Percentiles rank a stretch among this genome's conserved stretches.
These are phyloP conservation scores for Penicillium coffeae DNA, from an alignment of 495 filamentous ascomycete species.

Conservation along the genomic window DNA sequence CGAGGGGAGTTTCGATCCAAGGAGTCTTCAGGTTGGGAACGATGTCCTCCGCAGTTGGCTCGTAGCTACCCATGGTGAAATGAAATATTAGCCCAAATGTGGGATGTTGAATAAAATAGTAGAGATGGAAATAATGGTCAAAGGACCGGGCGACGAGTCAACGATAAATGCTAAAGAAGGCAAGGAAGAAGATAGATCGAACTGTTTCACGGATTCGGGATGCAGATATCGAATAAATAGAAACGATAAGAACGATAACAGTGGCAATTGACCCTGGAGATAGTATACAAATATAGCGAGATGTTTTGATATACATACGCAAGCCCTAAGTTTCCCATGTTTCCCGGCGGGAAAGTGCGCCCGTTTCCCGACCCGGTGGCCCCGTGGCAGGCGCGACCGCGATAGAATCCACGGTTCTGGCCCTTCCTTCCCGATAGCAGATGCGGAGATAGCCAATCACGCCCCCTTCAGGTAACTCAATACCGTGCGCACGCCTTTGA, in stretches of 20 bases:
- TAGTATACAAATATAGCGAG: slow-evolving; percentile 6
- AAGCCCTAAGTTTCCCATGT: slow-evolving; percentile 5
- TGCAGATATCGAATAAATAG: neutral
- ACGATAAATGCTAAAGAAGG: neutral
- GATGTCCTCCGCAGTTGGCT: slow-evolving; percentile 29
- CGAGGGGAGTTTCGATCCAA: slow-evolving; percentile 70
- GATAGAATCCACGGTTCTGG: slow-evolving; percentile 15
- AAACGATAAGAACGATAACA: neutral
- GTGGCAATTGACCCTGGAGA: neutral
- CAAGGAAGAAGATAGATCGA: neutral
- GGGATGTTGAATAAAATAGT: neutral
- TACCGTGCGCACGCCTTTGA: slow-evolving; percentile 6
- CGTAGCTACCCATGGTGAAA: slow-evolving; percentile 30
- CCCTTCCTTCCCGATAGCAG: slow-evolving; percentile 32
- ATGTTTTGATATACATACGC: slow-evolving; percentile 10
- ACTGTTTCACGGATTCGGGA: neutral
- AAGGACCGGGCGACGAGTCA: neutral
- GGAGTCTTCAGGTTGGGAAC: slow-evolving; percentile 44
- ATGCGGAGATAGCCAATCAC: slow-evolving; percentile 22
- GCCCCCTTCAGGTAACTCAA: slow-evolving; percentile 20
- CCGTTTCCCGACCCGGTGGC: slow-evolving; percentile 1
- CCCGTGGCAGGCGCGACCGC: neutral
- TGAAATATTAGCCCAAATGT: neutral
- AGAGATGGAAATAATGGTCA: neutral
- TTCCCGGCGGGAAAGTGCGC: slow-evolving; percentile 10